Evolutionary conservation across 2,329 filamentous ascomycete genomes (phyloP).

Genomic region (Tolypocladium tundrense): DNA sequence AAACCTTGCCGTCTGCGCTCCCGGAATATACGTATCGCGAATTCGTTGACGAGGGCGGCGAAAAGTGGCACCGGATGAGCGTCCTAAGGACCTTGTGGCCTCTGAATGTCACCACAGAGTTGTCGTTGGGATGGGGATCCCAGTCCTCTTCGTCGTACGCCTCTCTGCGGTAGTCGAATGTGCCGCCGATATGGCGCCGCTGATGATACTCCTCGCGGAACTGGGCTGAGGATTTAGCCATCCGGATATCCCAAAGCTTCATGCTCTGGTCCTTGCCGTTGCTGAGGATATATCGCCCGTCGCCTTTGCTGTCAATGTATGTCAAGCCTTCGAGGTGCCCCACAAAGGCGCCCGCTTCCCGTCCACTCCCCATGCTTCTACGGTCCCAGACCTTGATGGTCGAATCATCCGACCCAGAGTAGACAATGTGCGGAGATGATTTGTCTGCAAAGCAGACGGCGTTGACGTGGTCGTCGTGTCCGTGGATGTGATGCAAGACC

Average conservation of each 20-base stretch:
- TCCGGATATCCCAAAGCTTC: slow-evolving; percentile 92
- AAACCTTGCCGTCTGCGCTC: slow-evolving; percentile 80
- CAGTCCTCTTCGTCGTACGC: slow-evolving; percentile 55
- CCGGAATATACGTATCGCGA: slow-evolving; percentile 90
- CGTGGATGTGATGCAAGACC: slow-evolving; percentile 63
- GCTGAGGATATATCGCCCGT: slow-evolving; percentile 73
- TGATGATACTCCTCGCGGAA: slow-evolving; percentile 47
- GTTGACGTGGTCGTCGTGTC: slow-evolving; percentile 85
- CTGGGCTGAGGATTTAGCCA: slow-evolving; percentile 66
- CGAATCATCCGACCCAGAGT: slow-evolving; percentile 90
- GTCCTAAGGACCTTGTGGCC: slow-evolving; percentile 85
- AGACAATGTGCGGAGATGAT: slow-evolving; percentile 82
- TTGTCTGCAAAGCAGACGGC: slow-evolving; percentile 93
- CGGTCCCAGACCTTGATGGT: slow-evolving; percentile 96
- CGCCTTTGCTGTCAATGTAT: slow-evolving; percentile 60
- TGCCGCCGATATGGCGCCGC: slow-evolving; percentile 40
- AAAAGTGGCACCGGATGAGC: slow-evolving; percentile 91
- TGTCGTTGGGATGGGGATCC: slow-evolving; percentile 62
- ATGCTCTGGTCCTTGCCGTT: slow-evolving; percentile 96
- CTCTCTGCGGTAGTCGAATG: slow-evolving; percentile 67
- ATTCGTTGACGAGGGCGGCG: slow-evolving; percentile 74
- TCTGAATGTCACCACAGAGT: slow-evolving; percentile 85
- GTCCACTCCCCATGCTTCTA: slow-evolving; percentile 76
- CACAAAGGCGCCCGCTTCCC: slow-evolving; percentile 57
- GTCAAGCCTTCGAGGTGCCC: slow-evolving; percentile 58